Conservation (phyloP, 371 early-diverging fungal genomes). For the Catenaria anguillulae region DNA sequence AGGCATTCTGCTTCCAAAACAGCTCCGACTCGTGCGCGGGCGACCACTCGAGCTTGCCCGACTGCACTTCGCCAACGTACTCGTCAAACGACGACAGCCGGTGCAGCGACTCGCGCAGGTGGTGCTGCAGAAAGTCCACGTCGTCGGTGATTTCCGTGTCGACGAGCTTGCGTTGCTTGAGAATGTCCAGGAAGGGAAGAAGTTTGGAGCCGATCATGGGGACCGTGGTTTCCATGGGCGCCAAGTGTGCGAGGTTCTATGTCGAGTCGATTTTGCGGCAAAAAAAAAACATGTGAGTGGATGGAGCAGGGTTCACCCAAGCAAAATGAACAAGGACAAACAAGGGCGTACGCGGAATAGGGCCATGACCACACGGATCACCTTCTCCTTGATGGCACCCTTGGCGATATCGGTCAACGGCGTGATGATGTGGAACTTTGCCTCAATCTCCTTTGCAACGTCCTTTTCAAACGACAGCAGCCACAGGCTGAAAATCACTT, state of each 20-base stretch:
- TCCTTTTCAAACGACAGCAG: conserved; percentile 64
- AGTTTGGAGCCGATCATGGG: conserved; percentile 76
- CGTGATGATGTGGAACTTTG: conserved; percentile 66
- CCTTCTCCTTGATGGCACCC: conserved; percentile 87
- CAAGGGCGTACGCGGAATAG: conserved; percentile 48
- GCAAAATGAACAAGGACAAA: neutral
- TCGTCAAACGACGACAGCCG: conserved; percentile 81
- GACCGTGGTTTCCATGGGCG: conserved; percentile 63
- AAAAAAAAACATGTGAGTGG: neutral
- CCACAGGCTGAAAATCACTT: conserved; percentile 83
- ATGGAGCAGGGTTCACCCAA: no score
- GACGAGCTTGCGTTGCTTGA: conserved; percentile 72
- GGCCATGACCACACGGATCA: conserved; percentile 70
- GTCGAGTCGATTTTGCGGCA: conserved; percentile 4
- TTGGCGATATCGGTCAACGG: conserved; percentile 72
- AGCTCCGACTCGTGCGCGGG: conserved; percentile 78
- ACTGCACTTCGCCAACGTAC: conserved; percentile 71
- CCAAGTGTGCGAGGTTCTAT: conserved; percentile 64
- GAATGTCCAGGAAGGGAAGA: conserved; percentile 58
- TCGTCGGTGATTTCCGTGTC: conserved; percentile 78
- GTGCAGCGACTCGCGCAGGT: conserved; percentile 56
- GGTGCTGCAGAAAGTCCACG: conserved; percentile 50
- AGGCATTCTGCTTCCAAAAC: conserved; percentile 84
- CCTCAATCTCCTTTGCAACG: conserved; percentile 60
- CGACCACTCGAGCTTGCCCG: conserved; percentile 81